Percentiles rank a stretch among this genome's conserved stretches.
Evolutionary conservation across 441 rosid genomes (phyloP).

Genomic region (Rhodomyrtus psidioides): DNA sequence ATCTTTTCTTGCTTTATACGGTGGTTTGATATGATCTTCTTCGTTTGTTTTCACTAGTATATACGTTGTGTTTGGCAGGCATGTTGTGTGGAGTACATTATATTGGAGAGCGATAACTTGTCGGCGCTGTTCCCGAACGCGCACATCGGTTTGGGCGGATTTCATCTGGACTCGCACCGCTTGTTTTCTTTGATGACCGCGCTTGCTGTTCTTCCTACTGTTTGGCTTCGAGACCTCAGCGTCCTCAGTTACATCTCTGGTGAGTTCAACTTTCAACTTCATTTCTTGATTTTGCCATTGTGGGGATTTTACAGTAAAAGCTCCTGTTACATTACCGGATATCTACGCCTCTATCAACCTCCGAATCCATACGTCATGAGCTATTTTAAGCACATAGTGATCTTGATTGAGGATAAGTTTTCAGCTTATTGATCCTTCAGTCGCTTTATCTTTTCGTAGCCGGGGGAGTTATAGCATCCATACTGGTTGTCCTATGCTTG

Average conservation of each 20-base stretch:
- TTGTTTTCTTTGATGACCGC: slow-evolving; percentile 64
- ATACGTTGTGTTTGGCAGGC: slow-evolving; percentile 28
- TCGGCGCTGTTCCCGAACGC: slow-evolving; percentile 83
- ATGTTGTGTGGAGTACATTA: slow-evolving; percentile 82
- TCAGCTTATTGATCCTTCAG: not conserved
- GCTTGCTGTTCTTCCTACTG: slow-evolving; percentile 81
- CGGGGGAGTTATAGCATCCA: slow-evolving; percentile 88
- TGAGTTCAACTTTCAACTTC: slow-evolving; percentile 11
- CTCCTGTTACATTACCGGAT: not conserved
- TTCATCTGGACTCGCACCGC: slow-evolving; percentile 43
- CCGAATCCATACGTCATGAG: not conserved
- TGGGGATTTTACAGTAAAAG: not conserved
- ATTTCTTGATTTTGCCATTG: not conserved
- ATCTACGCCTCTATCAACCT: not conserved
- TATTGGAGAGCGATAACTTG: slow-evolving; percentile 79
- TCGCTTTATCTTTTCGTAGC: slow-evolving; percentile 31
- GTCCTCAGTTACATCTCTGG: slow-evolving; percentile 88
- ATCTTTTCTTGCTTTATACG: not conserved
- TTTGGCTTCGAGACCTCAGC: slow-evolving; percentile 85
- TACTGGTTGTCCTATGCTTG: slow-evolving; percentile 66
- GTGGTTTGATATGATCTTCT: not conserved
- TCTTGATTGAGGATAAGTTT: not conserved
- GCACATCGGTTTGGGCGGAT: slow-evolving; percentile 41
- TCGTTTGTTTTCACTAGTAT: slow-evolving; percentile 1
- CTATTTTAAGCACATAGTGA: not conserved